Conservation (phyloP, 192 early-diverging fungal genomes). For the Coemansia sp. region DNA sequence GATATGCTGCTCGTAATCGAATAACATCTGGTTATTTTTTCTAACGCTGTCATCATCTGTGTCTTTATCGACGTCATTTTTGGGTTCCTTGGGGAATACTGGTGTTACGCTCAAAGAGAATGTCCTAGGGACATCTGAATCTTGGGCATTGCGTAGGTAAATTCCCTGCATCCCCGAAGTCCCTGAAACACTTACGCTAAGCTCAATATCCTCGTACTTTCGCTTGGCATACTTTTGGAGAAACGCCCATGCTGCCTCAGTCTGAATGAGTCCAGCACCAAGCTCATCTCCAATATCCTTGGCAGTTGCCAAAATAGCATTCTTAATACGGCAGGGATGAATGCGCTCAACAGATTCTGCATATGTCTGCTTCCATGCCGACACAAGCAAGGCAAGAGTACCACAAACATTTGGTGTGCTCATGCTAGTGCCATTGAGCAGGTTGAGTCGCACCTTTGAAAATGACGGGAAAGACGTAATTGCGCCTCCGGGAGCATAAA, state of each 20-base stretch:
- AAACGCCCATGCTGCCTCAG: conserved; percentile 82
- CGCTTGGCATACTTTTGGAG: conserved; percentile 58
- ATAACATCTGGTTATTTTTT: conserved; percentile 55
- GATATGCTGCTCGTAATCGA: conserved; percentile 76
- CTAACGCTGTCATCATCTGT: conserved; percentile 56
- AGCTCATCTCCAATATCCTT: conserved; percentile 75
- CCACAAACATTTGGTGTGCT: conserved; percentile 86
- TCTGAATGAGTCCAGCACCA: conserved; percentile 80
- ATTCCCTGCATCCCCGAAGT: conserved; percentile 55
- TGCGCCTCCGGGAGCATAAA: conserved; percentile 90
- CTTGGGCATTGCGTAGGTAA: conserved; percentile 77
- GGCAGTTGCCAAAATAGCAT: conserved; percentile 69
- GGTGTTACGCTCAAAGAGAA: conserved; percentile 43
- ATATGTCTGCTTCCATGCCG: conserved; percentile 68
- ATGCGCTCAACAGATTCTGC: conserved; percentile 56
- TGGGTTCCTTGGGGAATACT: conserved; percentile 37
- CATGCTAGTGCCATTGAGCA: conserved; percentile 96
- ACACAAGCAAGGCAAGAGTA: conserved; percentile 79
- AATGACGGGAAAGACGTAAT: conserved; percentile 86
- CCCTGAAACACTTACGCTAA: conserved; percentile 40
- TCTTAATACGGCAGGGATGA: conserved; percentile 81
- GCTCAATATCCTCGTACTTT: conserved; percentile 65
- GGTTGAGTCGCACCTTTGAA: conserved; percentile 59
- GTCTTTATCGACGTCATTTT: conserved; percentile 62
- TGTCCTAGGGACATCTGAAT: conserved; percentile 62